Evolutionary conservation across 2,329 filamentous ascomycete genomes (phyloP).

Genomic region (Nectriaceae sp.): DNA sequence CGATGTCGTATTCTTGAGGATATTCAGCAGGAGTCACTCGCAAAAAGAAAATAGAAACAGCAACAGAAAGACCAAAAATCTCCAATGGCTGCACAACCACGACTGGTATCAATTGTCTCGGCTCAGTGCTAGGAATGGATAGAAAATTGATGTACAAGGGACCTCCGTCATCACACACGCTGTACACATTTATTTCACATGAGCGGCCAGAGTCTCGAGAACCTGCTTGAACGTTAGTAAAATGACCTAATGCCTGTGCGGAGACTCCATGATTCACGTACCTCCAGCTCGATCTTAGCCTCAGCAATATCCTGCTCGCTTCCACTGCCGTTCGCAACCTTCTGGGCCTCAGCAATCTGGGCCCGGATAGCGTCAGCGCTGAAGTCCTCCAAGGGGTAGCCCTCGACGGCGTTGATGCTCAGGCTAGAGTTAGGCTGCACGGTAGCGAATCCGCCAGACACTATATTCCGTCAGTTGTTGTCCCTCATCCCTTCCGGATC

Average conservation of each 20-base stretch:
- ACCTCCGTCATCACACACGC: slow-evolving; percentile 43
- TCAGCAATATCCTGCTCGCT: slow-evolving; percentile 98
- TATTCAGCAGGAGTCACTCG: slow-evolving; percentile 14
- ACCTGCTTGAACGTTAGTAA: slow-evolving; percentile 58
- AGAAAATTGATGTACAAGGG: slow-evolving; percentile 47
- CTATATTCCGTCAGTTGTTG: slow-evolving; percentile 47
- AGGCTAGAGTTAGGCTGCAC: slow-evolving; percentile 93
- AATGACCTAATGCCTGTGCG: slow-evolving; percentile 1
- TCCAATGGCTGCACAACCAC: slow-evolving; percentile 29
- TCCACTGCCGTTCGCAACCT: slow-evolving; percentile 85
- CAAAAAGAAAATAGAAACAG: slow-evolving; percentile 7
- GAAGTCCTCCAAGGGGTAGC: slow-evolving; percentile 93
- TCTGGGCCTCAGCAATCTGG: slow-evolving; percentile 94
- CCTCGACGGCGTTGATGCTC: slow-evolving; percentile 98
- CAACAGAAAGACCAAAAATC: slow-evolving; percentile 13
- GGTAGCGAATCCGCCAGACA: slow-evolving; percentile 94
- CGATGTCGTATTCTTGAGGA: neutral
- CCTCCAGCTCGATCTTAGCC: slow-evolving; percentile 99
- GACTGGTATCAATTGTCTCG: slow-evolving; percentile 39
- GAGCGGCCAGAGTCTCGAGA: slow-evolving; percentile 79
- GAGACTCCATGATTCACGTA: slow-evolving; percentile 39
- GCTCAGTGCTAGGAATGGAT: slow-evolving; percentile 37
- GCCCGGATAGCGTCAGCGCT: slow-evolving; percentile 84
- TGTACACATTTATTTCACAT: slow-evolving; percentile 72
- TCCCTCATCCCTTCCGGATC: slow-evolving; percentile 8